Evolutionary conservation across 139 green algal genomes (phyloP).

Genomic region (Chlamydomonas sphaeroides): DNA sequence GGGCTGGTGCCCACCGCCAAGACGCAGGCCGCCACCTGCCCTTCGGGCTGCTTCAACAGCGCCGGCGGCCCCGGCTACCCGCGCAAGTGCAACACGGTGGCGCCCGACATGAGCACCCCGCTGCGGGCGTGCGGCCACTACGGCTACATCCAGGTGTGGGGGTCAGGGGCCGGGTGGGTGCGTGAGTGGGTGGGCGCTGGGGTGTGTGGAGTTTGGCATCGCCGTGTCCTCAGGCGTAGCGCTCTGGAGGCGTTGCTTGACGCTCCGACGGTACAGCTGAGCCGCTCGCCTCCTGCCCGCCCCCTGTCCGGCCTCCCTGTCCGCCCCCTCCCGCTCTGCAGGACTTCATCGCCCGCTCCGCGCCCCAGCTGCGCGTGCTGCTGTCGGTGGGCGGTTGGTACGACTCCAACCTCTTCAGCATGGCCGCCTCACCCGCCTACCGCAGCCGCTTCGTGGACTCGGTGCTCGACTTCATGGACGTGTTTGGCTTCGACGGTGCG

Average conservation of each 20-base stretch:
- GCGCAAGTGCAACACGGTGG: constrained; percentile 12
- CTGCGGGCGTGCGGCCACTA: constrained; percentile 12
- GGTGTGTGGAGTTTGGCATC: no score
- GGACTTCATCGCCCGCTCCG: not conserved
- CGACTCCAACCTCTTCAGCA: constrained; percentile 8
- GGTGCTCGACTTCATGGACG: constrained; percentile 1
- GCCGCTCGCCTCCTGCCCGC: no score
- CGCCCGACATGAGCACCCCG: not conserved
- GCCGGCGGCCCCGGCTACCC: constrained; percentile 2
- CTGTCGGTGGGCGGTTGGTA: constrained; percentile 24
- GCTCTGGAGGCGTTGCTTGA: no score
- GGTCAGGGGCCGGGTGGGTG: no score
- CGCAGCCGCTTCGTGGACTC: not conserved
- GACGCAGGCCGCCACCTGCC: not conserved
- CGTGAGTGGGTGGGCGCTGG: no score
- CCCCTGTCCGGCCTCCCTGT: no score
- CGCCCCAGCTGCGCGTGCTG: constrained; percentile 13
- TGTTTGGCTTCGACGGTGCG: constrained; percentile 18
- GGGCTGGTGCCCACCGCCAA: not conserved
- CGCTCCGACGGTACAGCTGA: no score
- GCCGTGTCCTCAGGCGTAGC: no score
- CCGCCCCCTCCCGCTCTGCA: no score
- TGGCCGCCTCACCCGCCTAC: not conserved
- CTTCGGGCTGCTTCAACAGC: not conserved
- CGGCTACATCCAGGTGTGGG: constrained; percentile 21